A percentile compares a stretch with the other conserved stretches of the same genome.
These are phyloP conservation scores for Fusarium napiforme DNA, from an alignment of 2,329 filamentous ascomycete species.

Conservation along the genomic window DNA sequence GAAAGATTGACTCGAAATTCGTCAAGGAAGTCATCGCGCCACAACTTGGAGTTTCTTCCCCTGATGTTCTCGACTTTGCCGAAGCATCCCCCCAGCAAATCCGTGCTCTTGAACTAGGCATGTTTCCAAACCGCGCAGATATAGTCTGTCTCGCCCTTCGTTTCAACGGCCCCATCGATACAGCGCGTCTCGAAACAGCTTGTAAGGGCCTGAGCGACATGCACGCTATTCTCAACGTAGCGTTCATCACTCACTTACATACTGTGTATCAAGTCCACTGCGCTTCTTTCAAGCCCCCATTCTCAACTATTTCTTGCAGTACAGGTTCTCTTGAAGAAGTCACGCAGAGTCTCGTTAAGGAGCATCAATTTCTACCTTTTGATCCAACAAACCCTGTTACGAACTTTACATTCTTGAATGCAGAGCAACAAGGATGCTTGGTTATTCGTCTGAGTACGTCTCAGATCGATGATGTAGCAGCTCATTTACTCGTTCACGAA, in stretches of 20 bases:
- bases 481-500: constrained; percentile 60
- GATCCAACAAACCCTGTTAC: constrained; percentile 59
- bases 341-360: constrained; percentile 55
- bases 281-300: constrained; percentile 56
- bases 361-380: constrained; percentile 54
- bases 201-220: constrained; percentile 57
- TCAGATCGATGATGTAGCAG: constrained; percentile 60
- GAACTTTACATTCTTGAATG: constrained; percentile 62
- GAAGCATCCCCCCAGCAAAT: constrained; percentile 62
- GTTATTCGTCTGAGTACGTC: constrained; percentile 60
- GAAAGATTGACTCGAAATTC: constrained; percentile 49
- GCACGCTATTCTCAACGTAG: constrained; percentile 65
- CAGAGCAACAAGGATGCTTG: constrained; percentile 58
- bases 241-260: constrained; percentile 60
- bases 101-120: constrained; percentile 59
- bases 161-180: constrained; percentile 57
- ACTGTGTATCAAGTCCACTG: constrained; percentile 61
- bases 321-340: constrained; percentile 53
- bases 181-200: constrained; percentile 57
- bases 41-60: constrained; percentile 55
- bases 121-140: constrained; percentile 57
- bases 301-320: constrained; percentile 56
- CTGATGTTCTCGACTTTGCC: constrained; percentile 59
- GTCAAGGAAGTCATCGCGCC: constrained; percentile 56
- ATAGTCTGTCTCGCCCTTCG: constrained; percentile 61